phyloP scores from a whole-genome alignment of 192 early-diverging fungal species.

The Coemansia sp. region DNA sequence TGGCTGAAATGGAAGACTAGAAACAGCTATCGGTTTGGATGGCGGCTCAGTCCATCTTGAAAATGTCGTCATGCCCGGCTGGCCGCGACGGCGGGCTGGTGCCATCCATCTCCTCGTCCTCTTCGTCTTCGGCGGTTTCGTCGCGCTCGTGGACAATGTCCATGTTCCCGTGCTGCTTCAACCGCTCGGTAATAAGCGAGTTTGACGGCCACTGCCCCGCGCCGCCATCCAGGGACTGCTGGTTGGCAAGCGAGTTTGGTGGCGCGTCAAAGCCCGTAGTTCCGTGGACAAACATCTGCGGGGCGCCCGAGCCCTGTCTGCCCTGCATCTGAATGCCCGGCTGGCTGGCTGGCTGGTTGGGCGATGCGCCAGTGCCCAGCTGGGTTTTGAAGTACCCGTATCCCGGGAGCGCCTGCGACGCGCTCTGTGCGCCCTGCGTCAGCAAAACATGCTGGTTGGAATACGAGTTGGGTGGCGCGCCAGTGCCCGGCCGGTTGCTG shows the following conservation, averaged over 20 bases:
- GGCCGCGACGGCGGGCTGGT: neutral
- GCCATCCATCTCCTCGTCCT: conserved; percentile 5
- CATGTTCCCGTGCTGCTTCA: conserved; percentile 11
- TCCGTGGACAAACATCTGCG: no score
- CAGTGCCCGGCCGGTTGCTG: neutral
- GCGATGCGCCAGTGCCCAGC: conserved; percentile 26
- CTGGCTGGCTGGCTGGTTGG: conserved; percentile 17
- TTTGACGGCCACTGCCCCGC: conserved; percentile 1
- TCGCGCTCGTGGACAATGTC: conserved; percentile 8
- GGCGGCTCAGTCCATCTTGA: conserved; percentile 32
- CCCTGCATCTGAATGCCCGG: conserved; percentile 1
- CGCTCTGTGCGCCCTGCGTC: neutral
- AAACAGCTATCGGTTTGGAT: no score
- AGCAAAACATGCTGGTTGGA: neutral
- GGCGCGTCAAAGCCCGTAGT: conserved; percentile 5
- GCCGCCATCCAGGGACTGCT: neutral
- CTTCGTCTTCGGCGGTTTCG: conserved; percentile 1
- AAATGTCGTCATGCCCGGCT: conserved; percentile 14
- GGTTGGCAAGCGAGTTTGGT: conserved; percentile 7
- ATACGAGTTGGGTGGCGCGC: conserved; percentile 4
- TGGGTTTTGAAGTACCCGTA: no score
- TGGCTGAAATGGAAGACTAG: neutral
- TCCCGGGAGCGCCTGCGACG: no score
- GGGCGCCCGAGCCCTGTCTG: neutral
- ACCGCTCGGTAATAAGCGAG: conserved; percentile 23